Percentiles rank a stretch among this genome's conserved stretches.
phyloP scores from a whole-genome alignment of 345 rosid species.

The Diplotaxis tenuifolia region DNA sequence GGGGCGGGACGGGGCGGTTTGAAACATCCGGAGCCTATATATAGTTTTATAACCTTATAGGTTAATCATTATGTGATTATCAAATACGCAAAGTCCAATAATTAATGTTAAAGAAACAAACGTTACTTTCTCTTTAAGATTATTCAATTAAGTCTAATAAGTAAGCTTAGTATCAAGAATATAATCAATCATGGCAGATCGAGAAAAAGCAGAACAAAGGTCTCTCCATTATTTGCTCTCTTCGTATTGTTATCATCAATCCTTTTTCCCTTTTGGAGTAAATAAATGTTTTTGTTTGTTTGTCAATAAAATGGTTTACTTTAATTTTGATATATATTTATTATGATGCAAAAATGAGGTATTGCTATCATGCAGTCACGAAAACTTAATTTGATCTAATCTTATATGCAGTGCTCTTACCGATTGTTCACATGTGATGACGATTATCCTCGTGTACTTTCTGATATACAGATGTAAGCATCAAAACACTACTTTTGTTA shows the following conservation, averaged over 20 bases:
- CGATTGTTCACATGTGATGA: slow-evolving; percentile 8
- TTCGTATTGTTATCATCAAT: slow-evolving; percentile 36
- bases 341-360: slow-evolving; percentile 39
- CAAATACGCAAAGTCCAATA: slow-evolving; percentile 30
- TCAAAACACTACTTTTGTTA: neutral
- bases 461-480: neutral
- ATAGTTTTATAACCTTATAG: slow-evolving; percentile 13
- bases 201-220: slow-evolving; percentile 32
- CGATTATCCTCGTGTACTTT: slow-evolving; percentile 18
- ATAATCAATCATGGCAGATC: slow-evolving; percentile 34
- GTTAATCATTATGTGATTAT: slow-evolving; percentile 40
- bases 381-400: slow-evolving; percentile 13
- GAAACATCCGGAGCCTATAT: too few species aligned
- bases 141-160: slow-evolving; percentile 20
- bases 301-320: neutral
- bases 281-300: slow-evolving; percentile 1
- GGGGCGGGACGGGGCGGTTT: too few species aligned
- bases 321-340: neutral
- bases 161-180: slow-evolving; percentile 29
- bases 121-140: slow-evolving; percentile 33
- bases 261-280: slow-evolving; percentile 11
- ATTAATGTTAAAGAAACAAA: slow-evolving; percentile 18
- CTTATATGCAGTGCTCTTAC: slow-evolving; percentile 11
- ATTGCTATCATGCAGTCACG: slow-evolving; percentile 34
- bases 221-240: slow-evolving; percentile 32